Base-by-base conservation (phyloP, 2,329 filamentous ascomycete genomes). In the Neofusicoccum kwambonambiense region DNA sequence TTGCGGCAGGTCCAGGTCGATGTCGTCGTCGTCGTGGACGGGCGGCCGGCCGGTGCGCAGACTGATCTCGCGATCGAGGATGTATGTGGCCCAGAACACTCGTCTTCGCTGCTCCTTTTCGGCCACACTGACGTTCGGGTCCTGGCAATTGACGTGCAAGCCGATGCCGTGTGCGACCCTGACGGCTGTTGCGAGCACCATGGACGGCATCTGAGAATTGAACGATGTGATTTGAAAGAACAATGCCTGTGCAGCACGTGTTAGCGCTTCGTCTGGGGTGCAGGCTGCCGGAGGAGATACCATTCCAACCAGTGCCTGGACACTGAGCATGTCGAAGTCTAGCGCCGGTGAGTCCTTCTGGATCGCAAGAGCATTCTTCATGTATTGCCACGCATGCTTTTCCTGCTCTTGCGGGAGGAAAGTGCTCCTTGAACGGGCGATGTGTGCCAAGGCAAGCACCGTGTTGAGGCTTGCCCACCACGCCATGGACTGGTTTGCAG, bases 31-130 rank as follows among this genome's bases (percentile, higher is more conserved):
- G n/a, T 37, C 9, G 22, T 60, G 56, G 3, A 47, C 4, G 6
- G 56, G 56, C 7, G 56, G 27, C 27, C 56, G 56, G 11, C 56
- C 56, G 15, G 31, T 60, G 27, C 56, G 56, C 1, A 60, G n/a
- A 31, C 56, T 60, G 15, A 60, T n/a, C 8, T 60, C 56, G 31
- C 42, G n/a, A 35, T 60, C 56, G 56, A 60, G 47, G 8, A 60
- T 60, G 42, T 47, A 60, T 9, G 42, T 31, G 19, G 37, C 37
- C 56, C 56, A 60, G 17, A 60, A 60, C 1, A 60, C 56, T 4
- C 56, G 27, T 22, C 27, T 35, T 17, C 56, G 56, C 17, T 60
- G 56, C 17, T 60, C 56, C 11, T 37, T 60, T n/a, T 60, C 56
- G 1, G 15, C 22, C 4, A 17, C 56, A 27, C 42, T 60, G 5